These are phyloP conservation scores for Suillus placidus DNA, from an alignment of 768 basidiomycete genomes.

Conservation along the genomic window DNA sequence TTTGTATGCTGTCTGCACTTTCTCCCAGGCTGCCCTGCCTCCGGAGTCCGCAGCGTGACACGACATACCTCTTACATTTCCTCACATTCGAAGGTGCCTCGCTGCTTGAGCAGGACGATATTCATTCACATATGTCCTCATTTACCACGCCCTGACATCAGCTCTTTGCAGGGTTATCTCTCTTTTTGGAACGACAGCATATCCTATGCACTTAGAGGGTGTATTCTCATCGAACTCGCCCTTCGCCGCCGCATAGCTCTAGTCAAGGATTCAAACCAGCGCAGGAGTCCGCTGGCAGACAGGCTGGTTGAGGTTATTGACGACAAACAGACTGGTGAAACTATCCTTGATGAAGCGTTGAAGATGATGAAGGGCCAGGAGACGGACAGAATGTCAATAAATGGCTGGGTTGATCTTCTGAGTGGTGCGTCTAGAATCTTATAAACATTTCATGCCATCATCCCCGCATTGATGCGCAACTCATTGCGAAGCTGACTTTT, in stretches of 20 bases:
- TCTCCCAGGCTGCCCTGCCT: slow-evolving; percentile 4
- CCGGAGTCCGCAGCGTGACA: slow-evolving; percentile 28
- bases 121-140: background rate
- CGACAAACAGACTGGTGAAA: slow-evolving; percentile 92
- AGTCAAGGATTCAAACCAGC: slow-evolving; percentile 75
- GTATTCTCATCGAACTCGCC: slow-evolving; percentile 96
- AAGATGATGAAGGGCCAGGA: slow-evolving; percentile 92
- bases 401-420: slow-evolving; percentile 93
- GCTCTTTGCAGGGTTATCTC: slow-evolving; percentile 71
- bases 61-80: background rate
- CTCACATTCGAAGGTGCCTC: background rate
- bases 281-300: slow-evolving; percentile 77
- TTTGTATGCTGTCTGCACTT: slow-evolving; percentile 8
- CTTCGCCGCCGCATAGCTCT: slow-evolving; percentile 93
- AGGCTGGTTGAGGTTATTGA: slow-evolving; percentile 90
- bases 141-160: background rate
- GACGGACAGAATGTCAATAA: slow-evolving; percentile 58
- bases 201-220: slow-evolving; percentile 97
- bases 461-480: slow-evolving; percentile 1
- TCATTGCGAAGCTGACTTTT: slow-evolving; percentile 1
- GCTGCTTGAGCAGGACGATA: background rate
- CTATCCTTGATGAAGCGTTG: slow-evolving; percentile 92
- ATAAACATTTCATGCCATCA: background rate
- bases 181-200: slow-evolving; percentile 99
- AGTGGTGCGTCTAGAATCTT: slow-evolving; percentile 63